phyloP scores from a whole-genome alignment of 2,329 filamentous ascomycete genomes.

The Byssochlamys sp. region DNA sequence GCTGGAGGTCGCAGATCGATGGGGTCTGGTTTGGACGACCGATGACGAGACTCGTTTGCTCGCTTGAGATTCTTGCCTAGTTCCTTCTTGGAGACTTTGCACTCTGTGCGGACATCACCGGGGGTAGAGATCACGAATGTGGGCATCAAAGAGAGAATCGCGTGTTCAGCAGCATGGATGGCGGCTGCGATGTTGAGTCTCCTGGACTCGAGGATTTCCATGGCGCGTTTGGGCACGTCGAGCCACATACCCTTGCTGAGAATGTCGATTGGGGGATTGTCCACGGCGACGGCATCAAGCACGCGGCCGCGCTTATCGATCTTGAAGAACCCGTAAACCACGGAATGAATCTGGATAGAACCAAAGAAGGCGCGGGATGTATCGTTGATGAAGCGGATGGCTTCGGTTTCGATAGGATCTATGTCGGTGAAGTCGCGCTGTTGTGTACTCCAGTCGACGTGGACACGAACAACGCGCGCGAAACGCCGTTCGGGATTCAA shows the following conservation, averaged over 20 bases:
- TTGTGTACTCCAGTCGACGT: conserved; percentile 88
- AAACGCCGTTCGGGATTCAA: conserved; percentile 71
- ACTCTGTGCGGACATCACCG: conserved; percentile 87
- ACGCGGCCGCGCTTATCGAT: conserved; percentile 77
- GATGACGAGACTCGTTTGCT: conserved; percentile 16
- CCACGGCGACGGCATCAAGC: conserved; percentile 82
- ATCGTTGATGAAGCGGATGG: conserved; percentile 60
- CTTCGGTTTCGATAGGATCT: conserved; percentile 84
- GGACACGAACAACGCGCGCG: conserved; percentile 77
- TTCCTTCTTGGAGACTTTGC: conserved; percentile 81
- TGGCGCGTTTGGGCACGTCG: conserved; percentile 68
- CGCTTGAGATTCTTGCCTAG: conserved; percentile 52
- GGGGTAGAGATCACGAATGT: conserved; percentile 84
- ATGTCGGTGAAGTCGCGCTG: conserved; percentile 91
- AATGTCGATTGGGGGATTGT: conserved; percentile 82
- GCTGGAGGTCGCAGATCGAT: conserved; percentile 20
- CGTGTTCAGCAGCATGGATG: conserved; percentile 92
- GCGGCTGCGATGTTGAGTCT: conserved; percentile 74
- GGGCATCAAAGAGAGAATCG: conserved; percentile 74
- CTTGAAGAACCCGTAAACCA: conserved; percentile 96
- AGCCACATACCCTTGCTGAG: conserved; percentile 90
- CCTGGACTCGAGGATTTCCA: conserved; percentile 65
- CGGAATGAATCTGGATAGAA: conserved; percentile 71
- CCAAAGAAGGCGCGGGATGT: conserved; percentile 71
- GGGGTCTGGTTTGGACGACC: conserved; percentile 1